Evolutionary conservation across 2,329 filamentous ascomycete species (phyloP).

Genomic region (Teratosphaeria gauchensis): DNA sequence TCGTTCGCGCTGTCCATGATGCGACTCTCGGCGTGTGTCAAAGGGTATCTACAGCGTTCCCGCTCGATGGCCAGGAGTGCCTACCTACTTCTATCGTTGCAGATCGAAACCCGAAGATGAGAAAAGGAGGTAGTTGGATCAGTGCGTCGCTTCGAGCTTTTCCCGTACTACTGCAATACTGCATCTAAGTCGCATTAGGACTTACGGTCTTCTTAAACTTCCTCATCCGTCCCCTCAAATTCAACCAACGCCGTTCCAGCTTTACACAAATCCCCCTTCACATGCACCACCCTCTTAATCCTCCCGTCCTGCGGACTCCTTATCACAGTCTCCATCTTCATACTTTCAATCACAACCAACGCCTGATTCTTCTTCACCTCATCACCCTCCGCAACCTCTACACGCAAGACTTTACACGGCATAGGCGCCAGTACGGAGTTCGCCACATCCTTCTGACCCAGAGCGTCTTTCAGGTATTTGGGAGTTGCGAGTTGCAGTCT

Average conservation of each 20-base stretch:
- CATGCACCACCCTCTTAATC: slow-evolving; percentile 40
- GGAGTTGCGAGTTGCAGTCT: slow-evolving; percentile 50
- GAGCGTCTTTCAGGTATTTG: slow-evolving; percentile 75
- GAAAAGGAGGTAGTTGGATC: no score
- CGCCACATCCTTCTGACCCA: slow-evolving; percentile 68
- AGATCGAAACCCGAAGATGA: no score
- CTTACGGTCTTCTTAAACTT: not conserved
- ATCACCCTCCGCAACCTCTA: slow-evolving; percentile 77
- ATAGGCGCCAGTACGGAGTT: slow-evolving; percentile 88
- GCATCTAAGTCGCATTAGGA: no score
- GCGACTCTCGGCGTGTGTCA: no score
- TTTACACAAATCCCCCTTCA: slow-evolving; percentile 36
- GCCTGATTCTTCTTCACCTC: slow-evolving; percentile 75
- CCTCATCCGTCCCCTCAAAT: slow-evolving; percentile 25
- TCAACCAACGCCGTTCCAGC: slow-evolving; percentile 39
- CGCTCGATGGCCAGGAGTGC: no score
- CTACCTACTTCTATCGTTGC: no score
- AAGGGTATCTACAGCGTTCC: no score
- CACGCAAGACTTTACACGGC: slow-evolving; percentile 91
- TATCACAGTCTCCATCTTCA: slow-evolving; percentile 50
- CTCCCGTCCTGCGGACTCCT: slow-evolving; percentile 39
- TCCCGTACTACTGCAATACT: no score
- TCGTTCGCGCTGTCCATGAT: no score
- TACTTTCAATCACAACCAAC: slow-evolving; percentile 59
- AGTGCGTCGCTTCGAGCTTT: no score